Evolutionary conservation across 768 basidiomycete species (phyloP), one percentile per base, ranked within the genome.

Genomic region (Fibroporia radiculosa): DNA sequence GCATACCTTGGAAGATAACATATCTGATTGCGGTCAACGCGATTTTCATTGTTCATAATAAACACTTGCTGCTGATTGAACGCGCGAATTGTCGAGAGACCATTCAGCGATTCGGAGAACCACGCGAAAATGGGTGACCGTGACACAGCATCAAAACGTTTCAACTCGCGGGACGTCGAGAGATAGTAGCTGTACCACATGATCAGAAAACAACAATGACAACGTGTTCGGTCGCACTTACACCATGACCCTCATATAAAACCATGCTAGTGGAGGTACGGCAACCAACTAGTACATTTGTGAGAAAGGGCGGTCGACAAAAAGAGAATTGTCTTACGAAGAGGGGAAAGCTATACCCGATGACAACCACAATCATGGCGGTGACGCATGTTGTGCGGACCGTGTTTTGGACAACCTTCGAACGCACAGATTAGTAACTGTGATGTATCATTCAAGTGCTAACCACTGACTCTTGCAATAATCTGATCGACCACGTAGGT

Each of bases 71-170:
- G 80, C 50, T 89, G 87, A 27, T 69, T 63, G 66, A 84, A 93
- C 0, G 88, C 87, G 0, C 89, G 77, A 53, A 93, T 92, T 2
- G 88, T 92, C 1, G 86, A 80, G 28, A 90, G 62, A 5, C 91
- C 91, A 3, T 76, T 72, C 28, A 81, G 65, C 2, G 77, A 82
- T 59, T 89, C 88, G 1, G 84, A 84, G 59, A 89, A 89, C 81
- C 83, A 86, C 0, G 83, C 84, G 61, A 95, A 93, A 47, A 98
- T 90, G 1, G 93, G 93, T 0, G 88, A 90, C 29, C 87, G 81
- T 4, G 89, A 89, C 20, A 90, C 83, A 0, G 91, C 85, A 52
- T 93, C 90, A 12, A 93, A 71, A 12, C 90, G 85, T 61, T 93
- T 91, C 20, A 93, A 72, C 60, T 93, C 90, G 20, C 90, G 80